phyloP scores from a whole-genome alignment of 495 filamentous ascomycete species.

The Penicillium longicatenatum region DNA sequence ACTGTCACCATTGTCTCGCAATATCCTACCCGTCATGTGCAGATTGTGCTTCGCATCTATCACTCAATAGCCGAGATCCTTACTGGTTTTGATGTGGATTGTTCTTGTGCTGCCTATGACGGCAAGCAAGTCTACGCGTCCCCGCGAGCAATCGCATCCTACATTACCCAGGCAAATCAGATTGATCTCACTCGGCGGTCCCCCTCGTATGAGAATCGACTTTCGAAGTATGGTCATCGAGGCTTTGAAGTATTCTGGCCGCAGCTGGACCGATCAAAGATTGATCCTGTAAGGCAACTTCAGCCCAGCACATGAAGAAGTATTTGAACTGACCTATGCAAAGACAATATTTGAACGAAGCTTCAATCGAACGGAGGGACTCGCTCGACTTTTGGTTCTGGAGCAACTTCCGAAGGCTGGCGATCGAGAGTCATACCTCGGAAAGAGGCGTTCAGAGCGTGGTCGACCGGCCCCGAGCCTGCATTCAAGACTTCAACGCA shows the following conservation, averaged over 20 bases:
- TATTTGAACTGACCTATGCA: neutral
- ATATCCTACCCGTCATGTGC: slow-evolving; percentile 78
- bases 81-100: slow-evolving; percentile 85
- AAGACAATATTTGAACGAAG: slow-evolving; percentile 78
- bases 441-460: slow-evolving; percentile 66
- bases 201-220: slow-evolving; percentile 81
- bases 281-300: slow-evolving; percentile 59
- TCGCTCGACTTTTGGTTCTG: slow-evolving; percentile 78
- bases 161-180: slow-evolving; percentile 76
- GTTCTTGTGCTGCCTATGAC: slow-evolving; percentile 76
- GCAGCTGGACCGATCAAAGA: slow-evolving; percentile 64
- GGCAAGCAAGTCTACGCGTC: slow-evolving; percentile 73
- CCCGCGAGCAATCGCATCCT: slow-evolving; percentile 71
- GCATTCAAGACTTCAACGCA: slow-evolving; percentile 21
- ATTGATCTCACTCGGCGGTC: slow-evolving; percentile 78
- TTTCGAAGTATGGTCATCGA: slow-evolving; percentile 84
- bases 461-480: slow-evolving; percentile 54
- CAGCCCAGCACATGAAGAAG: neutral
- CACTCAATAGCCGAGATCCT: slow-evolving; percentile 78
- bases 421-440: slow-evolving; percentile 67
- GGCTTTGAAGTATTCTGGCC: slow-evolving; percentile 83
- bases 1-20: slow-evolving; percentile 81
- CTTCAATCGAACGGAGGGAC: slow-evolving; percentile 69
- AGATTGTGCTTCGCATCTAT: slow-evolving; percentile 84
- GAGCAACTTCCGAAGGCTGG: slow-evolving; percentile 68